Evolutionary conservation across 2,329 filamentous ascomycete genomes (phyloP), one percentile per base, ranked within the genome.

Genomic region (Fusarium tuaranense): DNA sequence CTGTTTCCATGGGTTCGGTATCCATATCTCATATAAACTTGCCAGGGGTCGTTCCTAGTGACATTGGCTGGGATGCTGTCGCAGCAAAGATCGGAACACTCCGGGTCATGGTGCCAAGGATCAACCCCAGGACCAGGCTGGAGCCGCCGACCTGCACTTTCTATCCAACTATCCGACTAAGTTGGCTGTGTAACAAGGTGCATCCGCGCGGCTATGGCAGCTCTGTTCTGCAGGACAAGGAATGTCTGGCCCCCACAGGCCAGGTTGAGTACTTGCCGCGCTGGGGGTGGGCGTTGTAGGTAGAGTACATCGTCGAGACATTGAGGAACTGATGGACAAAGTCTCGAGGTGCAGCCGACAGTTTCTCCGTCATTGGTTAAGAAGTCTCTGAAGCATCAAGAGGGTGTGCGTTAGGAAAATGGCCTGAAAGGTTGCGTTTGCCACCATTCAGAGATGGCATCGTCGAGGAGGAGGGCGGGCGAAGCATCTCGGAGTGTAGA

Each of bases 401-500:
- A 68, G 69, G 69, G 68, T 68, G 69, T 71, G 30, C 25, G 27
- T 41, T 68, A 22, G 63, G 58, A 48, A 27, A 14, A 18, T 9
- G 46, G 61, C 38, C 36, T 66, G 27, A 22, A 18, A 41, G 14
- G 18, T 14, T 36, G 13, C 27, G 32, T 57, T 57, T 69, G 41
- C 30, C 34, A 25, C 63, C 68, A 71, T 59, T 71, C 63, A 61
- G 55, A 36, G 27, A 41, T 36, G 6, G 46, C 34, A 32, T 60
- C 5, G 6, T 61, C 39, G 9, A 25, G 53, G 27, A 53, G 13
- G 20, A 53, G 13, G 20, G 63, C 18, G 32, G 63, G 63, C 32
- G 20, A 61, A 46, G 38, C 41, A 44, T 57, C 32, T 63, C 22
- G 18, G 41, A 18, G n/a, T 13, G 16, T 22, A 38, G 59, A 41